Conservation (phyloP, 192 early-diverging fungal species). For the Coemansia sp. region DNA sequence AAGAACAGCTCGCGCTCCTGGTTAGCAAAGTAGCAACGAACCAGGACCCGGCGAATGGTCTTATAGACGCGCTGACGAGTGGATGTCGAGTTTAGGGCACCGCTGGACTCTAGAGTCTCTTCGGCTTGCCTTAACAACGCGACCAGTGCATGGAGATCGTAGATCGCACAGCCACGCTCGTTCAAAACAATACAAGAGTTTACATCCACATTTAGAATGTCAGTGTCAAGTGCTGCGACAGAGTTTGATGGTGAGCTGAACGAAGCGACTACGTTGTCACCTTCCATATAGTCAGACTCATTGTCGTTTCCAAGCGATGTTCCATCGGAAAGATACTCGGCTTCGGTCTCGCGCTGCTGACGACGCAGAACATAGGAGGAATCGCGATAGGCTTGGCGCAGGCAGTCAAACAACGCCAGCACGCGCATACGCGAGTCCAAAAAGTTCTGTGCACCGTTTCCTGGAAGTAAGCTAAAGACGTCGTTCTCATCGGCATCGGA, state of each 20-base stretch:
- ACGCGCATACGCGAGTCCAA: conserved; percentile 52
- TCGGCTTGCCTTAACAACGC: conserved; percentile 57
- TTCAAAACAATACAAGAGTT: conserved; percentile 55
- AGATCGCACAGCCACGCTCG: conserved; percentile 61
- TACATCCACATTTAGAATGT: conserved; percentile 59
- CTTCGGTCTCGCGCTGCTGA: conserved; percentile 26
- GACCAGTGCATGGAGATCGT: conserved; percentile 72
- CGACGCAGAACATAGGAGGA: conserved; percentile 18
- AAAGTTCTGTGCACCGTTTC: conserved; percentile 18
- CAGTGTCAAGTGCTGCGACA: conserved; percentile 75
- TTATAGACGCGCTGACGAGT: conserved; percentile 55
- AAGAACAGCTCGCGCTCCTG: conserved; percentile 66
- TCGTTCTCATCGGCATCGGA: conserved; percentile 7
- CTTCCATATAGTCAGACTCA: conserved; percentile 23
- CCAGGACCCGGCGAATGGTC: conserved; percentile 63
- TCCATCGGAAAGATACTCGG: conserved; percentile 18
- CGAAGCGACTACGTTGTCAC: conserved; percentile 15
- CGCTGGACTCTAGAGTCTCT: conserved; percentile 47
- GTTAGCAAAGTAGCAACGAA: conserved; percentile 73
- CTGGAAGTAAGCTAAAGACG: conserved; percentile 24
- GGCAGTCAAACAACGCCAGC: conserved; percentile 38
- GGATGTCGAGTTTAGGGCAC: conserved; percentile 46
- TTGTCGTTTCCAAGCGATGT: background rate
- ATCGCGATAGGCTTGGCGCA: conserved; percentile 50
- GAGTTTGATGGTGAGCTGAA: background rate